A percentile compares a stretch with the other conserved stretches of the same genome.
These are phyloP conservation scores for Dendrobium nobile DNA, from an alignment of 106 monocot species.

Conservation along the genomic window DNA sequence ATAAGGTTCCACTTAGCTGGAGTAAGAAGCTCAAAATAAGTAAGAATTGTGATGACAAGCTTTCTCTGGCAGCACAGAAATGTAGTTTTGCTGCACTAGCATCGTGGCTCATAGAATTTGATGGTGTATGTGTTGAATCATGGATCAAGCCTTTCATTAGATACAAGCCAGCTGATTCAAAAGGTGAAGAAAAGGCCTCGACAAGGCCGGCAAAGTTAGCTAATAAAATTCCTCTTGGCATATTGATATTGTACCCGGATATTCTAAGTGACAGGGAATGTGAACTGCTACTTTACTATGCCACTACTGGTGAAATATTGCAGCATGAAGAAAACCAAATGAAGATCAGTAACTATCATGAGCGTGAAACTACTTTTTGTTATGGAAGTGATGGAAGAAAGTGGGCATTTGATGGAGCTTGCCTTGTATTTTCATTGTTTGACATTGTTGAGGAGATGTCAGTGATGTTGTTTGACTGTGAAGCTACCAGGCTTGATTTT, in stretches of 20 bases:
- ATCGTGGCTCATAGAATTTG: slow-evolving; percentile 54
- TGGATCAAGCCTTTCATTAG: neutral
- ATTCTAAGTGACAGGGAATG: slow-evolving; percentile 30
- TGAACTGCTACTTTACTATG: slow-evolving; percentile 62
- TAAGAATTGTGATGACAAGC: slow-evolving; percentile 23
- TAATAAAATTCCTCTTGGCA: slow-evolving; percentile 53
- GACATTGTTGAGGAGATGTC: slow-evolving; percentile 60
- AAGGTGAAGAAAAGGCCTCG: neutral
- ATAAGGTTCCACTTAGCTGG: slow-evolving; percentile 13
- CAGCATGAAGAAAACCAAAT: slow-evolving; percentile 20
- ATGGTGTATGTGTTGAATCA: slow-evolving; percentile 18
- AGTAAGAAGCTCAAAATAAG: slow-evolving; percentile 45
- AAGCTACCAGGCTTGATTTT: slow-evolving; percentile 33
- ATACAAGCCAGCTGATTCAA: neutral
- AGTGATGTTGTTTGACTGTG: slow-evolving; percentile 31
- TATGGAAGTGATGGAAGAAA: slow-evolving; percentile 2
- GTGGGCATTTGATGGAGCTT: slow-evolving; percentile 41
- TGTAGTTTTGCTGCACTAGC: neutral
- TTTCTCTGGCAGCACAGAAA: neutral
- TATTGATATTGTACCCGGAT: slow-evolving; percentile 26
- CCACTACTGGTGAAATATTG: slow-evolving; percentile 49
- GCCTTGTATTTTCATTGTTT: slow-evolving; percentile 52
- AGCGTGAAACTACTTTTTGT: neutral
- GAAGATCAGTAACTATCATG: neutral
- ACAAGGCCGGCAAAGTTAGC: slow-evolving; percentile 19